phyloP scores from a whole-genome alignment of 2,329 filamentous ascomycete species.

The Colletotrichum navitas region DNA sequence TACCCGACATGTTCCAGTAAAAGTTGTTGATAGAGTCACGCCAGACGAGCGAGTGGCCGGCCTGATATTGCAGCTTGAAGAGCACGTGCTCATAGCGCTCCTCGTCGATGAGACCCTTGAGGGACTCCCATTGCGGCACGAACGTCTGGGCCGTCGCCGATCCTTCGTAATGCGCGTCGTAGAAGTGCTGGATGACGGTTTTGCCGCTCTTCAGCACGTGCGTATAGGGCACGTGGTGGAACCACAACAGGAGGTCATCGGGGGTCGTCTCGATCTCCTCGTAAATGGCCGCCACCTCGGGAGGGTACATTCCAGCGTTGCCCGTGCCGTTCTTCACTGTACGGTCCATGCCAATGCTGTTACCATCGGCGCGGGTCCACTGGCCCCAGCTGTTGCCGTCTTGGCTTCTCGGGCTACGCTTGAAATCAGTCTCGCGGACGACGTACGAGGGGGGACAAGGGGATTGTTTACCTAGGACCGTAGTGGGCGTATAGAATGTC shows the following conservation, averaged over 20 bases:
- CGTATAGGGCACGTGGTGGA: conserved; percentile 79
- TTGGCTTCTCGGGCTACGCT: conserved; percentile 69
- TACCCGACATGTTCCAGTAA: conserved; percentile 71
- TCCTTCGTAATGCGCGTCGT: conserved; percentile 72
- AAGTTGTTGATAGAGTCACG: conserved; percentile 75
- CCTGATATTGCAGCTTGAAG: conserved; percentile 73
- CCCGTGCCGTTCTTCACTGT: conserved; percentile 77
- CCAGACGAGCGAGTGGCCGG: conserved; percentile 79
- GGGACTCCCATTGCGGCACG: conserved; percentile 63
- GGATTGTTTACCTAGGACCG: conserved; percentile 59
- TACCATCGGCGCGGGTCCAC: conserved; percentile 75
- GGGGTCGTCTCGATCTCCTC: conserved; percentile 74
- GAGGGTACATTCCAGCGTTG: conserved; percentile 74
- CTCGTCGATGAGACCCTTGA: conserved; percentile 68
- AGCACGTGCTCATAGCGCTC: conserved; percentile 71
- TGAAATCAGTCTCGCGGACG: background rate
- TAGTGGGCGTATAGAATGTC: conserved; percentile 77
- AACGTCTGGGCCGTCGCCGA: conserved; percentile 73
- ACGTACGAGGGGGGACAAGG: background rate
- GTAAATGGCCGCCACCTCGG: conserved; percentile 68
- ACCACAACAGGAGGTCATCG: conserved; percentile 78
- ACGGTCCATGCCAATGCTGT: conserved; percentile 77
- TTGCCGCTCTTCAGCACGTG: conserved; percentile 71
- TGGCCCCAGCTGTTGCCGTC: conserved; percentile 79
- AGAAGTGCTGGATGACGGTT: conserved; percentile 77